Conservation (phyloP, 805 yeast genomes). For the Metschnikowia proteae region DNA sequence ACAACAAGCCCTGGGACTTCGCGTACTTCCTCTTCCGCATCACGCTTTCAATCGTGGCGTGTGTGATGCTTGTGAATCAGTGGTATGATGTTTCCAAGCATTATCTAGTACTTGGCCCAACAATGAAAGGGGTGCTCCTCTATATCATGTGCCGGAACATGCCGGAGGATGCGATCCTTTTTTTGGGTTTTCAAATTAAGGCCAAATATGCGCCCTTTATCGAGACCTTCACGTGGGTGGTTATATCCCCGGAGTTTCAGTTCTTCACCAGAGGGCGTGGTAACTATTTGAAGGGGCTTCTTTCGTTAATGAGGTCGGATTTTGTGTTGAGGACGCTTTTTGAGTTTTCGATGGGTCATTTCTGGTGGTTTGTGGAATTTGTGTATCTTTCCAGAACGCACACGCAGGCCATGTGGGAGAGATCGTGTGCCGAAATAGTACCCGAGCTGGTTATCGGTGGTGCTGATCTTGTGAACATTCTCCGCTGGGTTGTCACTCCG, state of each 20-base stretch:
- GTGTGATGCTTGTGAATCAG: conserved; percentile 13
- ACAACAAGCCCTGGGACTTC: conserved; percentile 27
- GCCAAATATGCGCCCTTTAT: conserved; percentile 42
- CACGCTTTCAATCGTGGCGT: conserved; percentile 21
- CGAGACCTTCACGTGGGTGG: conserved; percentile 11
- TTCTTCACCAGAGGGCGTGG: conserved; percentile 1
- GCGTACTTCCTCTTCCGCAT: conserved; percentile 27
- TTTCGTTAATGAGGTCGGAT: conserved; percentile 7
- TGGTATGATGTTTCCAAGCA: conserved; percentile 16
- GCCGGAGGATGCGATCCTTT: conserved; percentile 36
- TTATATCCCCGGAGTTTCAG: conserved; percentile 13
- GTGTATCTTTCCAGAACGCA: conserved; percentile 11
- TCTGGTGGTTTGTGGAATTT: conserved; percentile 32
- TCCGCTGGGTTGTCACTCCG: conserved; percentile 3
- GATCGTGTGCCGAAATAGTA: not conserved
- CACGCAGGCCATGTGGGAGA: not conserved
- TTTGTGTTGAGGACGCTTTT: conserved; percentile 16
- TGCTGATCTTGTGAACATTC: not conserved
- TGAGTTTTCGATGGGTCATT: conserved; percentile 24
- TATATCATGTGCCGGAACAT: conserved; percentile 48
- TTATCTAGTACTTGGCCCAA: conserved; percentile 32
- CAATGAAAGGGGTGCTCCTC: conserved; percentile 34
- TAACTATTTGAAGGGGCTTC: conserved; percentile 5
- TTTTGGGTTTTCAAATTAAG: conserved; percentile 40
- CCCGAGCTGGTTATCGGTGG: not conserved